Conservation (phyloP, 441 rosid genomes). For the Adansonia gregorii region DNA sequence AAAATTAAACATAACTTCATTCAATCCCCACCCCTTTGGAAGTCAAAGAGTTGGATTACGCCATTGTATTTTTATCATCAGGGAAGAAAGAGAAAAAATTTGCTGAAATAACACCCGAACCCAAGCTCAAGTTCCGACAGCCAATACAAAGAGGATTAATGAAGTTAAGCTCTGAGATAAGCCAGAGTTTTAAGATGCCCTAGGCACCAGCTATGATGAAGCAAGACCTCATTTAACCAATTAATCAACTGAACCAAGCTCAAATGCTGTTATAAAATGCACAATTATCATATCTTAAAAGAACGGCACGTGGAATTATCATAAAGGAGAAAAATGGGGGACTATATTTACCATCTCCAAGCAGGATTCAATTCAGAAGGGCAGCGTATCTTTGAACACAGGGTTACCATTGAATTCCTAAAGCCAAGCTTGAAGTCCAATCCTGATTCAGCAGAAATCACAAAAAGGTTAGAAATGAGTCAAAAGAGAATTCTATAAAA, state of each 20-base stretch:
- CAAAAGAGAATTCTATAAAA: background rate
- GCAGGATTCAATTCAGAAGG: constrained; percentile 73
- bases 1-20: constrained; percentile 4
- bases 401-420: constrained; percentile 34
- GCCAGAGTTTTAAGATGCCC: background rate
- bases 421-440: constrained; percentile 33
- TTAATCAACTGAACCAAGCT: background rate
- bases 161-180: background rate
- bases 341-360: constrained; percentile 82
- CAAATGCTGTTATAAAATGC: background rate
- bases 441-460: constrained; percentile 30
- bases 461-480: background rate
- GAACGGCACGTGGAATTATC: background rate
- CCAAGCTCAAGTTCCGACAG: background rate
- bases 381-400: constrained; percentile 51
- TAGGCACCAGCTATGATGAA: background rate
- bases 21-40: background rate
- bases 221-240: background rate
- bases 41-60: background rate
- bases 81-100: background rate
- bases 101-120: background rate
- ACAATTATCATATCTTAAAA: background rate
- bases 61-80: background rate
- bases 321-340: background rate
- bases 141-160: background rate